Conservation (phyloP, 495 filamentous ascomycete genomes). For the Collariella sp. region DNA sequence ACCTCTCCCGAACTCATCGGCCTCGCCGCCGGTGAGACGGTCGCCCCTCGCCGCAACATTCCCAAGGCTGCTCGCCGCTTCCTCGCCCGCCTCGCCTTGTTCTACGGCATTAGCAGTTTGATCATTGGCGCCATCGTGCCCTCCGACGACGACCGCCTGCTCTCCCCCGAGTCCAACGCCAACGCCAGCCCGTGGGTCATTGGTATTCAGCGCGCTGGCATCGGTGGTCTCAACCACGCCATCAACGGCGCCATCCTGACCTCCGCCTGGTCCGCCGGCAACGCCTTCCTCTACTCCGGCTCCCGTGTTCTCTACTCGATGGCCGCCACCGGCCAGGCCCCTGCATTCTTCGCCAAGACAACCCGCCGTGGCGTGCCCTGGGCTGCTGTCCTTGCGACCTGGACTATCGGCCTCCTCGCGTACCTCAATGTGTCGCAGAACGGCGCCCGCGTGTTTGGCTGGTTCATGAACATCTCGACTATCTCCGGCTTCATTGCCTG, state of each 20-base stretch:
- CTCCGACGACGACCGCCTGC: conserved; percentile 45
- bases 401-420: conserved; percentile 48
- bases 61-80: conserved; percentile 65
- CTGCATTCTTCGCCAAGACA: conserved; percentile 45
- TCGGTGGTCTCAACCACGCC: conserved; percentile 37
- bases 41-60: conserved; percentile 66
- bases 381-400: conserved; percentile 48
- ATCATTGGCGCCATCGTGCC: conserved; percentile 61
- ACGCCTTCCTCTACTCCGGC: conserved; percentile 76
- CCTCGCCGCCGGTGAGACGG: conserved; percentile 68
- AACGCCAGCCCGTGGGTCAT: conserved; percentile 54
- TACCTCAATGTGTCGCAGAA: conserved; percentile 53
- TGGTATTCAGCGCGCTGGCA: conserved; percentile 39
- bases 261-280: conserved; percentile 50
- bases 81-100: conserved; percentile 59
- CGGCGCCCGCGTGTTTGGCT: conserved; percentile 50
- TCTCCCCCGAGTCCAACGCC: conserved; percentile 47
- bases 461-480: conserved; percentile 47
- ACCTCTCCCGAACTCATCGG: conserved; percentile 44
- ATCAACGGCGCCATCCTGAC: conserved; percentile 45
- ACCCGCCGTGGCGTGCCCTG: conserved; percentile 53
- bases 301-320: conserved; percentile 68
- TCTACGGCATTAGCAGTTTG: conserved; percentile 64
- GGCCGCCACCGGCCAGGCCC: conserved; percentile 55
- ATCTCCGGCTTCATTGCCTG: conserved; percentile 44